phyloP scores from a whole-genome alignment of 768 basidiomycete species.

The Kwoniella pini region DNA sequence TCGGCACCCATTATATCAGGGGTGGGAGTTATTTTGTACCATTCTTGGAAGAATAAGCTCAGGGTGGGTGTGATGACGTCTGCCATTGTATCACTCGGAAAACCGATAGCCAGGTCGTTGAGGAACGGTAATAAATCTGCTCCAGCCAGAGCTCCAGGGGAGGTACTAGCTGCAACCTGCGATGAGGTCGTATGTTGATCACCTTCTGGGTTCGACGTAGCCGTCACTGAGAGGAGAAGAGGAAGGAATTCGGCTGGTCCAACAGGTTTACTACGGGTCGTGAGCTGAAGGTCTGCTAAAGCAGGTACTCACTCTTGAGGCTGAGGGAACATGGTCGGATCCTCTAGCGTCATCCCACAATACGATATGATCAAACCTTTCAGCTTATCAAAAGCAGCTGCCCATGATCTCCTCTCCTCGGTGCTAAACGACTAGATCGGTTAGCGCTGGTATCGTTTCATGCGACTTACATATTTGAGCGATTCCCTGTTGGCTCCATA shows the following conservation, averaged over 20 bases:
- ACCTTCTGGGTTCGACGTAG: conserved; percentile 58
- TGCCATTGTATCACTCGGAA: conserved; percentile 68
- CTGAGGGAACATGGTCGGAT: conserved; percentile 92
- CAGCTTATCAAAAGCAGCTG: conserved; percentile 68
- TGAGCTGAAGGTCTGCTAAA: background rate
- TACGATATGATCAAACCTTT: conserved; percentile 85
- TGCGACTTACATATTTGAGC: conserved; percentile 24
- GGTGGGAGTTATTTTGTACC: conserved; percentile 47
- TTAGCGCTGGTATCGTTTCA: conserved; percentile 1
- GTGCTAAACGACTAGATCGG: conserved; percentile 62
- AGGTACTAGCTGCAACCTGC: conserved; percentile 55
- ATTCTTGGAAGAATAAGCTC: conserved; percentile 52
- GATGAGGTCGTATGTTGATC: conserved; percentile 60
- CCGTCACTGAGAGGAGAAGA: conserved; percentile 72
- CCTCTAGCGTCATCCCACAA: conserved; percentile 82
- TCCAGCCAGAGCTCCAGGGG: conserved; percentile 62
- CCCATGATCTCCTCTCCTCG: conserved; percentile 60
- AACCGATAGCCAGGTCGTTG: conserved; percentile 76
- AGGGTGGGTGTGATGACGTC: conserved; percentile 68
- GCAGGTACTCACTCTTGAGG: conserved; percentile 65
- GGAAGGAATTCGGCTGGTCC: conserved; percentile 80
- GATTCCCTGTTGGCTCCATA: conserved; percentile 58
- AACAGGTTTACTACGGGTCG: conserved; percentile 61
- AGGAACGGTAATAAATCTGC: conserved; percentile 77
- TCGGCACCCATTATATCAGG: conserved; percentile 51